Evolutionary conservation across 768 basidiomycete genomes (phyloP).

Genomic region (Podaxis sp.): DNA sequence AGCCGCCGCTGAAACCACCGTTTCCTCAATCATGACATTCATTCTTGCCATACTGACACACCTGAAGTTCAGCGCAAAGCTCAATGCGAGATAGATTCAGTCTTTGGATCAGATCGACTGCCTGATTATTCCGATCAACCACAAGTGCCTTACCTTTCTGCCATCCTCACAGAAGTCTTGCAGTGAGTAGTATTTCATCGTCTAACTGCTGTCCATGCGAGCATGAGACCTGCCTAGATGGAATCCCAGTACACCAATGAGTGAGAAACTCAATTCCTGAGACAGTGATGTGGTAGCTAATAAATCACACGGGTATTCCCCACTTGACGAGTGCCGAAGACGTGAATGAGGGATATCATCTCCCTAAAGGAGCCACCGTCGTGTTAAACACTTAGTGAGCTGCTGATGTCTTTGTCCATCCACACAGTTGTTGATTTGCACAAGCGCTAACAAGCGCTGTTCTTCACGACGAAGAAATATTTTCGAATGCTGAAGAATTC

Average conservation of each 20-base stretch:
- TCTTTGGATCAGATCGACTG: neutral
- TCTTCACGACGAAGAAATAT: constrained; percentile 27
- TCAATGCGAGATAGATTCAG: constrained; percentile 9
- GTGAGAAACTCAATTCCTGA: neutral
- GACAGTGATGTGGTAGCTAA: too few relatives aligned
- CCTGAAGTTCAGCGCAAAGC: constrained; percentile 7
- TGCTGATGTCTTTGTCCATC: neutral
- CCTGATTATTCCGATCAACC: constrained; percentile 16
- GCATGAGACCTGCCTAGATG: neutral
- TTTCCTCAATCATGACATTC: constrained; percentile 33
- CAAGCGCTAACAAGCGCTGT: constrained; percentile 25
- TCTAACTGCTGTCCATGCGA: neutral
- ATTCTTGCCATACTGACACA: constrained; percentile 21
- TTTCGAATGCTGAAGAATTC: constrained; percentile 28
- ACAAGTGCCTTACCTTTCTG: constrained; percentile 18
- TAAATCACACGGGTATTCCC: constrained; percentile 20
- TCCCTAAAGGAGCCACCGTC: constrained; percentile 21
- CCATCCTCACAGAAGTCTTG: constrained; percentile 19
- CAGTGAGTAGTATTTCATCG: constrained; percentile 10
- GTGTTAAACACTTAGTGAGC: constrained; percentile 16
- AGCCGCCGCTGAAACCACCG: constrained; percentile 17
- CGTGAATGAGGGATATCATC: constrained; percentile 32
- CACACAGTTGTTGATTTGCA: too few relatives aligned
- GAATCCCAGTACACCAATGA: constrained; percentile 2
- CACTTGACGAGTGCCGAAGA: constrained; percentile 32